Base-by-base conservation (phyloP, 2,329 filamentous ascomycete genomes). In the Aspergillus texensis region DNA sequence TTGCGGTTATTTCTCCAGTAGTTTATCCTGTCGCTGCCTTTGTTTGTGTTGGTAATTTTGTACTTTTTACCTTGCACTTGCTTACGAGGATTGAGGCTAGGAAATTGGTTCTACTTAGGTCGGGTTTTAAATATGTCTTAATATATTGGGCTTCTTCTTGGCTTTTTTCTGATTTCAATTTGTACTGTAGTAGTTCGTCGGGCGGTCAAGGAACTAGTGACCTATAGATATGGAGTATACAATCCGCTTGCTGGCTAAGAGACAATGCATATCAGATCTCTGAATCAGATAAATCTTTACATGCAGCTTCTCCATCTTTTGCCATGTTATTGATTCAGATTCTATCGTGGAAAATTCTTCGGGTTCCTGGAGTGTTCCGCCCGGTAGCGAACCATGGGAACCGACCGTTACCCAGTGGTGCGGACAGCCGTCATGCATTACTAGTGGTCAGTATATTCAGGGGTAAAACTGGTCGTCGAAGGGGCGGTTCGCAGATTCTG, bases 371-470 rank as follows among this genome's bases (percentile, higher is more conserved):
- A 60, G 36, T 28, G 45, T 26, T 43, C n/a, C 60, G 48, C 34
- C 43, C 60, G 39, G 46, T 36, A 19, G 28, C 16, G 48, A 62
- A 58, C 60, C 60, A 50, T 62, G 60, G 48, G 50, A 62, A 36
- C 14, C 14, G 14, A 6, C 34, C 34, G 48, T 50, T 55, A 36
- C 19, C 60, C 48, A 50, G 60, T 46, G 28, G 60, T 58, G 60
- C 60, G 60, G 55, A 50, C 55, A 58, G 32, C 60, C 46, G 56
- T 58, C 56, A 54, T 58, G 60, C 46, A 58, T 58, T 48, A 39
- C 32, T 55, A 55, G 52, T 55, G 32, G 24, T 1, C 32, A 39
- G 32, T 55, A 54, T 55, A 9, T 10, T 55, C 52, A 55, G 52
- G 52, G 52, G 50, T 28, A 54, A 53, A 34, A 41, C 39, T 10